Percentiles rank a stretch among this genome's conserved stretches.
Evolutionary conservation across 2,329 filamentous ascomycete genomes (phyloP).

Genomic region (Neofusicoccum umdonicola): DNA sequence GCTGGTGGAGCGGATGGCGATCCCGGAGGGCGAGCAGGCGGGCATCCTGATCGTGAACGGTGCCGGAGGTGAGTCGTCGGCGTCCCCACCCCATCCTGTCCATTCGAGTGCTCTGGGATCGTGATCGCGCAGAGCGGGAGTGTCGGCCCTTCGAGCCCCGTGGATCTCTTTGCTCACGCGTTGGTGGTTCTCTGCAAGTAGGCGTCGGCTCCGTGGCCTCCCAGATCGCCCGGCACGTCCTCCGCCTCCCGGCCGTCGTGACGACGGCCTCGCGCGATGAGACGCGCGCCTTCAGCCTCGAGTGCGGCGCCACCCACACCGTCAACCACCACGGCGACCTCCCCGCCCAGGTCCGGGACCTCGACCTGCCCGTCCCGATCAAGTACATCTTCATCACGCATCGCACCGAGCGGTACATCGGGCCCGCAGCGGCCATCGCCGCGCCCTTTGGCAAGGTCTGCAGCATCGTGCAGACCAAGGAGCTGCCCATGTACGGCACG

Average conservation of each 20-base stretch:
- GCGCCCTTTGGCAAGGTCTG: slow-evolving; percentile 47
- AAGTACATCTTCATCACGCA: slow-evolving; percentile 46
- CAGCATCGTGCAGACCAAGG: slow-evolving; percentile 45
- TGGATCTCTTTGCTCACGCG: neutral
- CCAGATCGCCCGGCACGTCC: slow-evolving; percentile 43
- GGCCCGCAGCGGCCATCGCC: slow-evolving; percentile 37
- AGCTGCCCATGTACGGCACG: slow-evolving; percentile 45
- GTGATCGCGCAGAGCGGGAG: too few species aligned
- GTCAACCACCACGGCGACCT: slow-evolving; percentile 45
- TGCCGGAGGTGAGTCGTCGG: slow-evolving; percentile 33
- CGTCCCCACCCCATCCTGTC: too few species aligned
- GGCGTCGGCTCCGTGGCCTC: slow-evolving; percentile 43
- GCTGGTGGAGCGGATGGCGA: slow-evolving; percentile 44
- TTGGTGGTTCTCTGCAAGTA: neutral
- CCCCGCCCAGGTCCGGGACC: slow-evolving; percentile 35
- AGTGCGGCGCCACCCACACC: slow-evolving; percentile 45
- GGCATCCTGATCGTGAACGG: slow-evolving; percentile 46
- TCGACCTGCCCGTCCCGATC: slow-evolving; percentile 37
- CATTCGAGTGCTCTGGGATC: too few species aligned
- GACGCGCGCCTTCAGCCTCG: slow-evolving; percentile 38
- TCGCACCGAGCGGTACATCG: slow-evolving; percentile 43
- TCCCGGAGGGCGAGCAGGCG: slow-evolving; percentile 34
- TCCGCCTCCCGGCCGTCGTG: slow-evolving; percentile 44
- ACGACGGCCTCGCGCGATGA: slow-evolving; percentile 45
- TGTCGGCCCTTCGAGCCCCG: too few species aligned